Percentiles rank a stretch among this genome's conserved stretches.
Conservation (phyloP, 2,329 filamentous ascomycete genomes). For the Nectriaceae sp. region DNA sequence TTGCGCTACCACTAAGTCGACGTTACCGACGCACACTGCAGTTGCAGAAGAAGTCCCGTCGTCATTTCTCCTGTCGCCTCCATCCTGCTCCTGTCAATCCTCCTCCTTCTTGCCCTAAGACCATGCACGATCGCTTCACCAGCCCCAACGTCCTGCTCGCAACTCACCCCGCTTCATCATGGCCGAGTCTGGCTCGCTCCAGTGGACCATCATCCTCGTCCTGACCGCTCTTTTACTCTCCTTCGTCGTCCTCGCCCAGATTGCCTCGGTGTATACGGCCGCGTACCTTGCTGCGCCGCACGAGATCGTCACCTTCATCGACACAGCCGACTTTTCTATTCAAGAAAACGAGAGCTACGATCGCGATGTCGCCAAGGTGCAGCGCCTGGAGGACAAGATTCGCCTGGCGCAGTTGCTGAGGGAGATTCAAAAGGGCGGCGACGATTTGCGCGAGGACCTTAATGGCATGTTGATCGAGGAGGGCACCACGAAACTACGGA, state of each 20-base stretch:
- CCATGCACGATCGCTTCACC: conserved; percentile 31
- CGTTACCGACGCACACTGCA: conserved; percentile 20
- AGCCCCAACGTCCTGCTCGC: conserved; percentile 27
- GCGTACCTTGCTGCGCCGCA: conserved; percentile 60
- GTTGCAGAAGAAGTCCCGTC: conserved; percentile 21
- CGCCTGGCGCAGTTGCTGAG: conserved; percentile 58
- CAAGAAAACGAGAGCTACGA: conserved; percentile 67
- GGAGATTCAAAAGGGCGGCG: conserved; percentile 62
- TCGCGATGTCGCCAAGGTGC: conserved; percentile 58
- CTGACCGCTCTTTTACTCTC: conserved; percentile 60
- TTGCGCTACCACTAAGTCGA: too few species aligned
- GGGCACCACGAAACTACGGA: conserved; percentile 44
- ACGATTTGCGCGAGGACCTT: conserved; percentile 63
- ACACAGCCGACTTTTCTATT: conserved; percentile 62
- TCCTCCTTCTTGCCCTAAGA: conserved; percentile 16
- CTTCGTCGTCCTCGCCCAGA: conserved; percentile 55
- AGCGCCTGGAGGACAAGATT: conserved; percentile 63
- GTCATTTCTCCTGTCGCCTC: conserved; percentile 22
- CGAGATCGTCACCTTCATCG: conserved; percentile 59
- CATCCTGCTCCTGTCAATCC: conserved; percentile 20
- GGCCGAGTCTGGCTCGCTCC: conserved; percentile 51
- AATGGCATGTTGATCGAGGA: conserved; percentile 53
- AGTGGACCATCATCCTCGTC: conserved; percentile 60
- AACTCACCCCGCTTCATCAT: conserved; percentile 41
- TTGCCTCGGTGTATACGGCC: conserved; percentile 51